Conservation (phyloP, 1,284 basidiomycete genomes). For the Takashimella tepidaria region DNA sequence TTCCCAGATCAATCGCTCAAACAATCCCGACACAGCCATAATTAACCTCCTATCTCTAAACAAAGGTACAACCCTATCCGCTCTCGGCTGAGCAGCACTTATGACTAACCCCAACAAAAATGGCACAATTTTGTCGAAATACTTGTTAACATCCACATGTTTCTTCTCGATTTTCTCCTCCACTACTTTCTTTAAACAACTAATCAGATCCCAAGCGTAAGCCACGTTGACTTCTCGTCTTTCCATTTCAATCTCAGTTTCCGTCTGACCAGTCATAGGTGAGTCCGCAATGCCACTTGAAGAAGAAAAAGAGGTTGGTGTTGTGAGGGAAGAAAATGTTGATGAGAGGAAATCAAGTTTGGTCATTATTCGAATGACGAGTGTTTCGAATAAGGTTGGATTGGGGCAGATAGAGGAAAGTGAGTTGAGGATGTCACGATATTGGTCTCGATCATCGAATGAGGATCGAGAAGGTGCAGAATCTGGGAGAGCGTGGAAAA, state of each 20-base stretch:
- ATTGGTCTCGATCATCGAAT: constrained; percentile 56
- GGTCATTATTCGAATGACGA: constrained; percentile 71
- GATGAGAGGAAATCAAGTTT: constrained; percentile 64
- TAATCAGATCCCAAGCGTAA: constrained; percentile 77
- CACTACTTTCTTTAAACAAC: constrained; percentile 61
- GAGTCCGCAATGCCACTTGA: too few relatives aligned
- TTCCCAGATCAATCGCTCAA: constrained; percentile 64
- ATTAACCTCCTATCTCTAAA: constrained; percentile 64
- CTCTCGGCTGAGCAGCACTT: constrained; percentile 48
- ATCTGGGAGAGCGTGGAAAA: constrained; percentile 71
- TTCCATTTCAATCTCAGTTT: constrained; percentile 15
- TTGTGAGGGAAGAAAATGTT: constrained; percentile 1
- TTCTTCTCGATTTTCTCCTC: constrained; percentile 58
- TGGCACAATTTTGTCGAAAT: constrained; percentile 67
- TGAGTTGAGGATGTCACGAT: constrained; percentile 65
- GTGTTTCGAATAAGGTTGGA: constrained; percentile 73
- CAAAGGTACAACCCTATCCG: constrained; percentile 35
- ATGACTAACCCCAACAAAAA: constrained; percentile 67
- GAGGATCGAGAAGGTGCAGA: constrained; percentile 57
- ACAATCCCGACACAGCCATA: constrained; percentile 58
- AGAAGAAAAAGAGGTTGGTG: neutral
- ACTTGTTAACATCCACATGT: constrained; percentile 70
- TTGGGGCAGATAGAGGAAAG: constrained; percentile 71
- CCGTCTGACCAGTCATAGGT: constrained; percentile 7
- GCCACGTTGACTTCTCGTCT: constrained; percentile 60